These are phyloP conservation scores for Zopfia rhizophila DNA, from an alignment of 2,329 filamentous ascomycete genomes.

Conservation along the genomic window DNA sequence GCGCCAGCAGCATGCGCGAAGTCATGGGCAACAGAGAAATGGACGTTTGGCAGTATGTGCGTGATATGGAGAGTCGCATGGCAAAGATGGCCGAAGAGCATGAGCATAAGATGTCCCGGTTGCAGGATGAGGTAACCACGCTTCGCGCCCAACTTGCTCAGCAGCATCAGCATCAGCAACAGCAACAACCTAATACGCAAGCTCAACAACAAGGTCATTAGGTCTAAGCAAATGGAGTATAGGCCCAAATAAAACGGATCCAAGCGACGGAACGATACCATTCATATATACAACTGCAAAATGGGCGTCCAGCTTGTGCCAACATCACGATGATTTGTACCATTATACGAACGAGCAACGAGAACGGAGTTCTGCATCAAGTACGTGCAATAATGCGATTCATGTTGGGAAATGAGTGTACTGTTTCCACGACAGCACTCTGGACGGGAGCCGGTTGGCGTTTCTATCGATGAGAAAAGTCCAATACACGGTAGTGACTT, in stretches of 20 bases:
- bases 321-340: slow-evolving; percentile 9
- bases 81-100: slow-evolving; percentile 60
- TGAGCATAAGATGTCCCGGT: slow-evolving; percentile 54
- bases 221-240: too few relatives aligned
- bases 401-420: slow-evolving; percentile 9
- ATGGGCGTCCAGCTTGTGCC: slow-evolving; percentile 4
- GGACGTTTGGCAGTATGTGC: slow-evolving; percentile 77
- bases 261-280: too few relatives aligned
- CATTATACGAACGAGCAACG: slow-evolving; percentile 10
- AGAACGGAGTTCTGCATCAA: slow-evolving; percentile 6
- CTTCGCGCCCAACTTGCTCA: slow-evolving; percentile 50
- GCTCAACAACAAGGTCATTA: slow-evolving; percentile 17
- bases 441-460: slow-evolving; percentile 12
- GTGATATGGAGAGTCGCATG: slow-evolving; percentile 70
- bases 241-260: too few relatives aligned
- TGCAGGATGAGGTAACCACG: slow-evolving; percentile 57
- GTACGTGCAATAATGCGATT: slow-evolving; percentile 9
- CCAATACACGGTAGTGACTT: slow-evolving; percentile 43
- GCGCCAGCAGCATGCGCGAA: slow-evolving; percentile 71
- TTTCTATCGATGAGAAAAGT: slow-evolving; percentile 18
- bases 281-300: too few relatives aligned
- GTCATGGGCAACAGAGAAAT: slow-evolving; percentile 65
- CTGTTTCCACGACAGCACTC: slow-evolving; percentile 7
- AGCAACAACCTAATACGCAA: slow-evolving; percentile 36
- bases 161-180: slow-evolving; percentile 45